These are phyloP conservation scores for Tricholoma flavovirens DNA, from an alignment of 768 basidiomycete species.

Conservation along the genomic window DNA sequence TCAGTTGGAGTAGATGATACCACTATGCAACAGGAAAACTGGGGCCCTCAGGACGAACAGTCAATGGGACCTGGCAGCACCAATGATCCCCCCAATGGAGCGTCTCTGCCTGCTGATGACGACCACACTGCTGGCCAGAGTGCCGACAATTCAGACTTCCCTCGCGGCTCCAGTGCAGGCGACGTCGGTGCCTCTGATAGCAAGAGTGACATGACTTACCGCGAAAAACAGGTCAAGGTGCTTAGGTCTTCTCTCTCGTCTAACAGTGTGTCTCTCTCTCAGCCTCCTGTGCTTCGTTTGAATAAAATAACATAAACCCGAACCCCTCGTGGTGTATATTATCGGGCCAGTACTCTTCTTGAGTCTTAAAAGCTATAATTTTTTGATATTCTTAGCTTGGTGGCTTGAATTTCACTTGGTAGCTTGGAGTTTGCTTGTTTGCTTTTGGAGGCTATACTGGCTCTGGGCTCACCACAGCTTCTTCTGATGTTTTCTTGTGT, in stretches of 20 bases:
- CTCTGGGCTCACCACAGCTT: constrained; percentile 41
- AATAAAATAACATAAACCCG: constrained; percentile 3
- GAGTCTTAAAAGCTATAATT: constrained; percentile 25
- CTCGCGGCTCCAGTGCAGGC: constrained; percentile 45
- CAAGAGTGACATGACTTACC: constrained; percentile 41
- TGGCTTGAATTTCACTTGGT: constrained; percentile 22
- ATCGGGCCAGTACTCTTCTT: constrained; percentile 32
- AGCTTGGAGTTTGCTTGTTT: constrained; percentile 21
- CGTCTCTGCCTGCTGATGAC: constrained; percentile 45
- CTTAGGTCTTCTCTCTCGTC: constrained; percentile 56
- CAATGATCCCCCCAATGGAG: constrained; percentile 40
- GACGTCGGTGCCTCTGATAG: constrained; percentile 34
- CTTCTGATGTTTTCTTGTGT: constrained; percentile 44
- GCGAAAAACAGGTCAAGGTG: constrained; percentile 85
- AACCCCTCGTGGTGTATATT: constrained; percentile 22
- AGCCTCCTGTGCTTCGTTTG: constrained; percentile 8
- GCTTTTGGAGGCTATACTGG: constrained; percentile 34
- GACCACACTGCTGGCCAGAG: constrained; percentile 41
- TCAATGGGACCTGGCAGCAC: constrained; percentile 35
- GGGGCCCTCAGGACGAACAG: constrained; percentile 48
- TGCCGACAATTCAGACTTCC: constrained; percentile 45
- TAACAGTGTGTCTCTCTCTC: constrained; percentile 16
- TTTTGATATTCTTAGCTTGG: constrained; percentile 30
- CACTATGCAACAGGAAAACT: constrained; percentile 37
- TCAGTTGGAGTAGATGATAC: constrained; percentile 24